Evolutionary conservation across 768 basidiomycete species (phyloP).

Genomic region (Flagelloscypha sp.): DNA sequence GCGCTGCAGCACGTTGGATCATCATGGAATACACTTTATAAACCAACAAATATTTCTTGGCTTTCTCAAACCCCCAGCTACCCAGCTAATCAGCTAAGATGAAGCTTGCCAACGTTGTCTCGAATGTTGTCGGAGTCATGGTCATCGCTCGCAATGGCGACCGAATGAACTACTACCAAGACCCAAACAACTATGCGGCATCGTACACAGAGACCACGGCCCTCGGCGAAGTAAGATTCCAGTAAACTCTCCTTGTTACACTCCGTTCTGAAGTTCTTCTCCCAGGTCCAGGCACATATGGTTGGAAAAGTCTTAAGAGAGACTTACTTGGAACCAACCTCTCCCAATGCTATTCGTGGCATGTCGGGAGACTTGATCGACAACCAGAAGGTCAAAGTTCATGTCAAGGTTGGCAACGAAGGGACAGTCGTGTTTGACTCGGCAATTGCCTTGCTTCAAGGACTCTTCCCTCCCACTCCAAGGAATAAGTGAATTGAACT

Average conservation of each 20-base stretch:
- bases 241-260: conserved; percentile 5
- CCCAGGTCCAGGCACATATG: conserved; percentile 56
- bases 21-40: no score
- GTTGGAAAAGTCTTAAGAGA: conserved; percentile 57
- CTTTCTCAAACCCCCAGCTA: not conserved
- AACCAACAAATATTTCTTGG: no score
- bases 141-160: conserved; percentile 76
- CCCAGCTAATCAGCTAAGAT: conserved; percentile 5
- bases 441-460: conserved; percentile 77
- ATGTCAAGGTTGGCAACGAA: conserved; percentile 78
- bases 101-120: conserved; percentile 22
- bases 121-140: conserved; percentile 67
- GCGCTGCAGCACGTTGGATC: no score
- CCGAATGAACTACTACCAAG: conserved; percentile 59
- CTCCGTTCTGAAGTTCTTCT: conserved; percentile 4
- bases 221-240: conserved; percentile 54
- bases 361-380: conserved; percentile 63
- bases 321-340: conserved; percentile 58
- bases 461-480: conserved; percentile 74
- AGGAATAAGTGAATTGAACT: no score
- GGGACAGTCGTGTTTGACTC: conserved; percentile 84
- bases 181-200: conserved; percentile 59
- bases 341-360: conserved; percentile 59
- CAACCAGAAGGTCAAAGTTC: conserved; percentile 64
- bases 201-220: conserved; percentile 64